These are phyloP conservation scores for Chrysoporthe cubensis DNA, from an alignment of 2,329 filamentous ascomycete genomes.

Conservation along the genomic window DNA sequence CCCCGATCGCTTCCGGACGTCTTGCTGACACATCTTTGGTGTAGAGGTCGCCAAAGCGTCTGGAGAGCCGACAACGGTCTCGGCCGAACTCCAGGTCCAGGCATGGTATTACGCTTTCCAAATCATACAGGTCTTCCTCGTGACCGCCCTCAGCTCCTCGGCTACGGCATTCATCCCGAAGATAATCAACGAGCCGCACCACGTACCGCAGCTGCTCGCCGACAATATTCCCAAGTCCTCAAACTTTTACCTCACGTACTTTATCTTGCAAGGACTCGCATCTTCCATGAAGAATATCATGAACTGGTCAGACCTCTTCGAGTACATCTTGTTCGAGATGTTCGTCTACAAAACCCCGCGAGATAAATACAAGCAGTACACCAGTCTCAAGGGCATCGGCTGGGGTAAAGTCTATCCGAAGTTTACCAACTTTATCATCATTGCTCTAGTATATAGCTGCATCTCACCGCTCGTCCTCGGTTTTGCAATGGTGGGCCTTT, in stretches of 20 bases:
- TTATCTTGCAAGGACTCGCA: slow-evolving; percentile 33
- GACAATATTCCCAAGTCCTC: slow-evolving; percentile 69
- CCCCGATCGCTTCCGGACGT: not conserved
- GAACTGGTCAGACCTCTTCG: slow-evolving; percentile 65
- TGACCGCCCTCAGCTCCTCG: slow-evolving; percentile 77
- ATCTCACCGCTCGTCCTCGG: slow-evolving; percentile 83
- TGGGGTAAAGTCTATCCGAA: slow-evolving; percentile 80
- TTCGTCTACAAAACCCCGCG: slow-evolving; percentile 76
- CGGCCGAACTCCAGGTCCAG: slow-evolving; percentile 77
- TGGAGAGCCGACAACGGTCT: slow-evolving; percentile 71
- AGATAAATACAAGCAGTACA: slow-evolving; percentile 77
- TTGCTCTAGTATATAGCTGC: slow-evolving; percentile 77
- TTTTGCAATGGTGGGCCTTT: slow-evolving; percentile 78
- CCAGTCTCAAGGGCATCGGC: slow-evolving; percentile 66
- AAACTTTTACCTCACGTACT: slow-evolving; percentile 70
- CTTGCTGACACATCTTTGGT: slow-evolving; percentile 15
- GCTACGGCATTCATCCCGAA: slow-evolving; percentile 64
- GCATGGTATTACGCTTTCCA: slow-evolving; percentile 82
- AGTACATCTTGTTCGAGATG: slow-evolving; percentile 61
- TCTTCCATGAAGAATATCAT: slow-evolving; percentile 68
- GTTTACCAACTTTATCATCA: slow-evolving; percentile 74
- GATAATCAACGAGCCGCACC: slow-evolving; percentile 63
- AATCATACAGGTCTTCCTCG: slow-evolving; percentile 82
- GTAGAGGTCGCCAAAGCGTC: slow-evolving; percentile 69
- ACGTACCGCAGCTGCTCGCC: slow-evolving; percentile 61